Evolutionary conservation across 305 asterid species (phyloP).

Genomic region (Petunia hybrid): DNA sequence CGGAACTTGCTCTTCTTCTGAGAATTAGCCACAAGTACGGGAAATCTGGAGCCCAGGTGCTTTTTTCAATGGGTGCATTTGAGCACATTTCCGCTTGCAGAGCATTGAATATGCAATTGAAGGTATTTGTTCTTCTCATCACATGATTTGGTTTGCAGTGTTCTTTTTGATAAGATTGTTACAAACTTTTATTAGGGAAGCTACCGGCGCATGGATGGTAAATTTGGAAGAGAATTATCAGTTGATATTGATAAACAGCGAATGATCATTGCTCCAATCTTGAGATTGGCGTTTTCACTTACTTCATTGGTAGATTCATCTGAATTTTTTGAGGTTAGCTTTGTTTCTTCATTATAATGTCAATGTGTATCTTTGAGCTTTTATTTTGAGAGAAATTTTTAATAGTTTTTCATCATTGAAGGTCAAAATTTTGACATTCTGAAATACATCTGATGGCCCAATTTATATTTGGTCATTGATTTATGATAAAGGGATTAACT

Average conservation of each 20-base stretch:
- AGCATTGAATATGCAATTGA: slow-evolving; percentile 73
- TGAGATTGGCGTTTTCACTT: slow-evolving; percentile 80
- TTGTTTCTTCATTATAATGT: background rate
- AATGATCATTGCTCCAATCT: slow-evolving; percentile 78
- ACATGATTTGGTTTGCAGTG: slow-evolving; percentile 1
- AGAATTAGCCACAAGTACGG: slow-evolving; percentile 94
- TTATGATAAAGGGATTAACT: no score
- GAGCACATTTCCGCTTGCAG: slow-evolving; percentile 82
- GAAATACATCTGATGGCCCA: background rate
- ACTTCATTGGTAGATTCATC: slow-evolving; percentile 87
- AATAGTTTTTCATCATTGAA: slow-evolving; percentile 23
- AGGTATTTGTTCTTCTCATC: slow-evolving; percentile 49
- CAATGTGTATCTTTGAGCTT: background rate
- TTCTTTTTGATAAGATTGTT: background rate
- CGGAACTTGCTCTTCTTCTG: slow-evolving; percentile 77
- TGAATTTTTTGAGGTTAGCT: slow-evolving; percentile 87
- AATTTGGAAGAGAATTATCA: slow-evolving; percentile 60
- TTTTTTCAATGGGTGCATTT: slow-evolving; percentile 87
- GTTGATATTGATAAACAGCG: slow-evolving; percentile 75
- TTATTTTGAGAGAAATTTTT: background rate
- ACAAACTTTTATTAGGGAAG: slow-evolving; percentile 58
- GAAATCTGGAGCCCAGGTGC: slow-evolving; percentile 83
- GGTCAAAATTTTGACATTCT: background rate
- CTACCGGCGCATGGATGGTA: slow-evolving; percentile 56
- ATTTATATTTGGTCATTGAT: no score